Evolutionary conservation across 2,329 filamentous ascomycete species (phyloP).

Genomic region (Atkinsonella texensis): DNA sequence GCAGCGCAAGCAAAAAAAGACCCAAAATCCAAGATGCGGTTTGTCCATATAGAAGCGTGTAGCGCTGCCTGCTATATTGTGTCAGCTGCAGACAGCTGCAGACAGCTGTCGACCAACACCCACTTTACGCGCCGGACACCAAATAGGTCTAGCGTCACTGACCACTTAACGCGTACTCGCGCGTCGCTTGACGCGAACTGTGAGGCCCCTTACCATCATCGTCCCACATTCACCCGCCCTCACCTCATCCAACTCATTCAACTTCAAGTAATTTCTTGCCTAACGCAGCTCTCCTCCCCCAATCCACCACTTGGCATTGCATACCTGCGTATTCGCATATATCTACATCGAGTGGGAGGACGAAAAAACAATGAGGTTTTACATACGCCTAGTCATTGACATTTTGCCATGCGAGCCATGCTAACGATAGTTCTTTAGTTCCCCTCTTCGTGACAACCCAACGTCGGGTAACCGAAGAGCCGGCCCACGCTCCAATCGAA

Average conservation of each 20-base stretch:
- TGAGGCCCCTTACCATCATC: conserved; percentile 8
- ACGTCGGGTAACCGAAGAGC: conserved; percentile 72
- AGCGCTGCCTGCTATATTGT: not conserved
- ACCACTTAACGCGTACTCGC: conserved; percentile 33
- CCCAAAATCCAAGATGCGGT: not conserved
- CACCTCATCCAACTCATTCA: conserved; percentile 7
- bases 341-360: not conserved
- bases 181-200: conserved; percentile 15
- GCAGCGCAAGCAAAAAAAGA: not conserved
- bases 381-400: not conserved
- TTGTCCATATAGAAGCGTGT: not conserved
- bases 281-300: not conserved
- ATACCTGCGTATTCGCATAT: not conserved
- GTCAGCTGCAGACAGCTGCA: not conserved
- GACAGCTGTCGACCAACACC: conserved; percentile 4
- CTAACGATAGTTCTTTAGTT: conserved; percentile 39
- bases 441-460: conserved; percentile 69
- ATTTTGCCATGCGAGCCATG: not conserved
- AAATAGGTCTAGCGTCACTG: conserved; percentile 17
- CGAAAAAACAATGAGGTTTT: conserved; percentile 14
- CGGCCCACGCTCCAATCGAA: conserved; percentile 37
- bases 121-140: conserved; percentile 25
- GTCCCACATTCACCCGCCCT: conserved; percentile 7
- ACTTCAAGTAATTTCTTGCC: conserved; percentile 8
- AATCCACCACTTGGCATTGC: not conserved